Evolutionary conservation across 192 early-diverging fungal genomes (phyloP), one percentile per base, ranked within the genome.

Genomic region (Anaeromyces robustus): DNA sequence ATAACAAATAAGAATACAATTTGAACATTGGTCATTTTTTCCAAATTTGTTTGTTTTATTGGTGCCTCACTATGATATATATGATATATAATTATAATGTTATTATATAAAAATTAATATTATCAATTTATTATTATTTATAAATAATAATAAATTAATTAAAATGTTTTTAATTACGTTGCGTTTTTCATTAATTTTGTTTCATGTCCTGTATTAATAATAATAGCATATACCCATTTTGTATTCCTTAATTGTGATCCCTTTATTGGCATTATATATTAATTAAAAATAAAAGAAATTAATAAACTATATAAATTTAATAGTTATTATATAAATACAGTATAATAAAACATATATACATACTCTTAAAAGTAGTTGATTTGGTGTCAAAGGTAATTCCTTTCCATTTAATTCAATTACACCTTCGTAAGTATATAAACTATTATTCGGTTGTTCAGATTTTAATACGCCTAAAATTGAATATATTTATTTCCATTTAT

Each of bases 111-210:
- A 39, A 14, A 39, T 39, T 39, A 22, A 22, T 52, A 52, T 2
- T 4, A 52, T 52, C 3, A 16, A 41, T 41, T 41, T 12, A 16
- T 41, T 41, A 16, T 41, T 41, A 7, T 41, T 1, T 41, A 41
- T 16, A 16, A 7, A 12, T 7, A 16, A 41, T 41, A 16, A 41
- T 16, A 41, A 16, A 16, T 13, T 16, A 41, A 41, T 77, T 31
- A 11, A 43, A 18, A 13, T 78, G 32, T 29, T 30, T 2, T 17
- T 30, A 89, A 87, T 0, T 85, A 92, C 77, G 91, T 94, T 0
- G 96, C 94, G 82, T 99, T 99, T 83, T 93, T 89, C 96, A 99
- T 97, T 41, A 99, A 88, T 84, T 99, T 99, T 18, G 96, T 95
- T 81, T 99, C 97, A 84, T 98, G 96, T 77, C 97, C 97, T 9